Percentiles rank a stretch among this genome's conserved stretches.
Conservation (phyloP, 2,329 filamentous ascomycete species). For the Beauveria rudraprayagi region DNA sequence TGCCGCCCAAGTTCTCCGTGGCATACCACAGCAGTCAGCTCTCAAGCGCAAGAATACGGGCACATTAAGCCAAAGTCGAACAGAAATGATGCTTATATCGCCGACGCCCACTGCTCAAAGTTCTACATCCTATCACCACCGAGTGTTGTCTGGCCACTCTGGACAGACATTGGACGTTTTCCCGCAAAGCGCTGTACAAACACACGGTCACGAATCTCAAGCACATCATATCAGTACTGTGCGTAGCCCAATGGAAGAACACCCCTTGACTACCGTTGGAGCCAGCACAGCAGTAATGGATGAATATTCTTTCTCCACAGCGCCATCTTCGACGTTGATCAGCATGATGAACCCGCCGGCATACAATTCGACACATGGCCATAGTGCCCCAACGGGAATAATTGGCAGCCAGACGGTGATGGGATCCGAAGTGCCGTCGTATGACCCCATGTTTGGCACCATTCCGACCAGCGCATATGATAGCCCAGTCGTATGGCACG, state of each 20-base stretch:
- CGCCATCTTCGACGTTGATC: slow-evolving; percentile 15
- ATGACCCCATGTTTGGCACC: slow-evolving; percentile 53
- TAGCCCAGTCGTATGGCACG: slow-evolving; percentile 45
- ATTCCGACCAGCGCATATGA: slow-evolving; percentile 45
- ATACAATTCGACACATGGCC: slow-evolving; percentile 38
- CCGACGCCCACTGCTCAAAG: slow-evolving; percentile 20
- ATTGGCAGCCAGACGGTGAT: slow-evolving; percentile 23
- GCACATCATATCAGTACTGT: neutral
- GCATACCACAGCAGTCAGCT: slow-evolving; percentile 29
- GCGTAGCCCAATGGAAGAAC: slow-evolving; percentile 5
- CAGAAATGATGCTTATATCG: slow-evolving; percentile 28
- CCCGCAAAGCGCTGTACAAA: neutral
- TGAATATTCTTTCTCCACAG: slow-evolving; percentile 25
- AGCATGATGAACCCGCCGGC: slow-evolving; percentile 27
- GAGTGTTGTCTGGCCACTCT: neutral
- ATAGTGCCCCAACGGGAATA: slow-evolving; percentile 20
- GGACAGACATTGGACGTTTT: neutral
- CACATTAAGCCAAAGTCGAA: slow-evolving; percentile 29
- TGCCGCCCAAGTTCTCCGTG: slow-evolving; percentile 39
- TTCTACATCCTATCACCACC: slow-evolving; percentile 15
- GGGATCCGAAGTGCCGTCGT: slow-evolving; percentile 19
- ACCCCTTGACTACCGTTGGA: neutral
- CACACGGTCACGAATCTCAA: neutral
- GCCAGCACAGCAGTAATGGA: slow-evolving; percentile 18
- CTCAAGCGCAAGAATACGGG: slow-evolving; percentile 43